Percentiles rank a stretch among this genome's conserved stretches.
Evolutionary conservation across 2,329 filamentous ascomycete genomes (phyloP).

Genomic region (Fusarium graminum): DNA sequence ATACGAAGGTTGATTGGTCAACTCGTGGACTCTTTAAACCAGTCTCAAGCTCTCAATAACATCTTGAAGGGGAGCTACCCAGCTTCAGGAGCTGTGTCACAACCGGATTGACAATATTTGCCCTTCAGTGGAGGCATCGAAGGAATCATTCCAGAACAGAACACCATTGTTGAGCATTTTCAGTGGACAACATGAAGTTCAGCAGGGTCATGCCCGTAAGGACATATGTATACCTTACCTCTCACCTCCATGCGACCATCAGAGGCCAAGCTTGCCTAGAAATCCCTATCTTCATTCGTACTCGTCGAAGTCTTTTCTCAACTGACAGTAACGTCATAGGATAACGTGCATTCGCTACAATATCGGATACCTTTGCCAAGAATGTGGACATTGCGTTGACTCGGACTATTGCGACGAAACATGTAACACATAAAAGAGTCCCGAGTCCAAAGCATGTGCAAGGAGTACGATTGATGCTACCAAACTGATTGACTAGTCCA

Average conservation of each 20-base stretch:
- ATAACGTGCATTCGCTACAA: constrained; percentile 22
- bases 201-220: background rate
- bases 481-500: background rate
- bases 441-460: background rate
- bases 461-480: background rate
- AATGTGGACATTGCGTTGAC: constrained; percentile 6
- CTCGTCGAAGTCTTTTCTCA: no score
- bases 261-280: background rate
- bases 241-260: background rate
- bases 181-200: background rate
- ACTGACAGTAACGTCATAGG: background rate
- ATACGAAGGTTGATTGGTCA: no score
- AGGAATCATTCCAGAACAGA: no score
- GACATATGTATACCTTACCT: background rate
- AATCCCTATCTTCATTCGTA: background rate
- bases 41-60: no score
- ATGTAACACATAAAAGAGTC: constrained; percentile 3
- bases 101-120: no score
- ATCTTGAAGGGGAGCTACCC: no score
- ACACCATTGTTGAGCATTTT: no score
- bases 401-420: background rate
- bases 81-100: no score
- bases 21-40: no score
- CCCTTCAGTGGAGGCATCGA: no score
- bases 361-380: constrained; percentile 1